These are phyloP conservation scores for Aureobasidium melanogenum DNA, from an alignment of 2,329 filamentous ascomycete genomes.

Conservation along the genomic window DNA sequence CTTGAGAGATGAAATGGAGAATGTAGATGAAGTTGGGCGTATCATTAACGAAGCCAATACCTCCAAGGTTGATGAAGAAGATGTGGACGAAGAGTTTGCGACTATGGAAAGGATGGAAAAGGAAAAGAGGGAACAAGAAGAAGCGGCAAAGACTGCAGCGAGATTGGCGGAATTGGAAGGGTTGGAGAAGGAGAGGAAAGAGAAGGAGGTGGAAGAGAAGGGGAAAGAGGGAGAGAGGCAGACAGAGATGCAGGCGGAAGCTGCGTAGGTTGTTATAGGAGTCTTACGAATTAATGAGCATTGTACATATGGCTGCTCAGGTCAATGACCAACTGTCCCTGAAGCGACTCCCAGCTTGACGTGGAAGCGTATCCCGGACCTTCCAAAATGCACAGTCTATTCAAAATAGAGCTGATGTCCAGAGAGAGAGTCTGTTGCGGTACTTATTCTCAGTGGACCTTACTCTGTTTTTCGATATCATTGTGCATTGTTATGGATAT, in stretches of 20 bases:
- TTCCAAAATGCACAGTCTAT: no score
- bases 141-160: constrained; percentile 24
- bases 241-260: neutral
- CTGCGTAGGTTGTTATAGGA: neutral
- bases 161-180: constrained; percentile 24
- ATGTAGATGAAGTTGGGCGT: constrained; percentile 71
- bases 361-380: no score
- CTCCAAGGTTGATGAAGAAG: constrained; percentile 60
- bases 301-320: no score
- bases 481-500: no score
- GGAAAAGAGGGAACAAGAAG: constrained; percentile 32
- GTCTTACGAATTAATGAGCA: neutral
- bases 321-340: no score
- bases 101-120: constrained; percentile 51
- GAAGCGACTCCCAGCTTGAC: no score
- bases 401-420: no score
- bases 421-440: no score
- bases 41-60: constrained; percentile 56
- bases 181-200: constrained; percentile 37
- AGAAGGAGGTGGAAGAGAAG: constrained; percentile 22
- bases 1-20: constrained; percentile 67
- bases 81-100: constrained; percentile 82
- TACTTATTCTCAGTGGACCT: no score
- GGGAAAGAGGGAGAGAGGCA: constrained; percentile 19
- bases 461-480: no score